Conservation (phyloP, 164 flowering plant species). For the Aristolochia contorta region DNA sequence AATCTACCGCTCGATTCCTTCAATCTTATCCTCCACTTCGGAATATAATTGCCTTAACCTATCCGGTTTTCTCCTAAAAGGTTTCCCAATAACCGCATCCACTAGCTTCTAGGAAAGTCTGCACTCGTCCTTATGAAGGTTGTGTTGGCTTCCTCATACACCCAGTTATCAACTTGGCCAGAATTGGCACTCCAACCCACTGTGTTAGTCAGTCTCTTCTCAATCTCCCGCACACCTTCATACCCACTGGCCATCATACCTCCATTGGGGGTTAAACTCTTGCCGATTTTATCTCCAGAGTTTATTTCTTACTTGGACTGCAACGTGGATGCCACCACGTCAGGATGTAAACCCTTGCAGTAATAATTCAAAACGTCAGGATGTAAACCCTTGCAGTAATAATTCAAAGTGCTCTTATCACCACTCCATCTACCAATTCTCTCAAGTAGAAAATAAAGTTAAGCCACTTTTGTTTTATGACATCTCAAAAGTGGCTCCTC, state of each 20-base stretch:
- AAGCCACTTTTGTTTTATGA: no score
- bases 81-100: slow-evolving; percentile 99
- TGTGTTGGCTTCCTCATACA: slow-evolving; percentile 91
- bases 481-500: no score
- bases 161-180: slow-evolving; percentile 99
- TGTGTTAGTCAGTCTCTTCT: slow-evolving; percentile 89
- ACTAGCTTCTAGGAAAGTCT: slow-evolving; percentile 95
- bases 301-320: no score
- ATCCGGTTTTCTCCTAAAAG: slow-evolving; percentile 70
- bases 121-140: slow-evolving; percentile 90
- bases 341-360: no score
- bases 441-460: no score
- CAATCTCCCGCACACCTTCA: slow-evolving; percentile 97
- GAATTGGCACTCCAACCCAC: slow-evolving; percentile 99
- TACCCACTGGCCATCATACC: slow-evolving; percentile 94
- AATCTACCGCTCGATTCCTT: slow-evolving; percentile 66
- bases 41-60: slow-evolving; percentile 76
- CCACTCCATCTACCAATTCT: no score
- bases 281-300: no score
- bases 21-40: slow-evolving; percentile 98
- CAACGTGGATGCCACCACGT: no score
- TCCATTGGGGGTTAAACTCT: slow-evolving; percentile 96
- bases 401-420: no score
- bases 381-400: no score
- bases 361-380: no score